Evolutionary conservation across 345 rosid species (phyloP).

Genomic region (Sonneratia alba): DNA sequence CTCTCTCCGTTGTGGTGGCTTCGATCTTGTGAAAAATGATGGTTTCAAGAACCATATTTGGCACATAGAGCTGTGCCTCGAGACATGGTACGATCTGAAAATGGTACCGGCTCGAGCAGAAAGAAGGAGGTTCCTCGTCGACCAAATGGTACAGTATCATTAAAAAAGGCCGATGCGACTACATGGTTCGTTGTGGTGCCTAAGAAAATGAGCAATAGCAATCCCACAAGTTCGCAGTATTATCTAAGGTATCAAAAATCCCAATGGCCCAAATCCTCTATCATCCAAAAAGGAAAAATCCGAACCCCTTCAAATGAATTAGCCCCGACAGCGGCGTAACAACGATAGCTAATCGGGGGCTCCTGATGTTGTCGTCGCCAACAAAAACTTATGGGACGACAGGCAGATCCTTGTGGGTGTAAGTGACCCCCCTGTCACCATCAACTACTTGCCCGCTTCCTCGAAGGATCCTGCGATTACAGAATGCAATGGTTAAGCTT

Average conservation of each 20-base stretch:
- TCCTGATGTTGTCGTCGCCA: background rate
- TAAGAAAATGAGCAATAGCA: background rate
- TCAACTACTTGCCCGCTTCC: slow-evolving; percentile 57
- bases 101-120: background rate
- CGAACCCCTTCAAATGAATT: background rate
- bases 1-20: no score
- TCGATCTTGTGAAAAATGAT: no score
- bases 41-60: no score
- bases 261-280: background rate
- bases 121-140: background rate
- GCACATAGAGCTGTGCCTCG: no score
- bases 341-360: background rate
- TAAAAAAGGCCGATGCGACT: background rate
- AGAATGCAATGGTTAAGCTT: background rate
- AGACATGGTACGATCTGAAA: background rate
- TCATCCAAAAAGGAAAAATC: background rate
- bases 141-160: background rate
- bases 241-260: background rate
- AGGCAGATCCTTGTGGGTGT: slow-evolving; percentile 26
- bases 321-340: background rate
- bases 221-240: background rate
- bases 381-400: background rate
- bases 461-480: slow-evolving; percentile 34
- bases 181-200: background rate
- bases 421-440: slow-evolving; percentile 37